These are phyloP conservation scores for Cordyceps pruinosa DNA, from an alignment of 2,329 filamentous ascomycete genomes.

Conservation along the genomic window DNA sequence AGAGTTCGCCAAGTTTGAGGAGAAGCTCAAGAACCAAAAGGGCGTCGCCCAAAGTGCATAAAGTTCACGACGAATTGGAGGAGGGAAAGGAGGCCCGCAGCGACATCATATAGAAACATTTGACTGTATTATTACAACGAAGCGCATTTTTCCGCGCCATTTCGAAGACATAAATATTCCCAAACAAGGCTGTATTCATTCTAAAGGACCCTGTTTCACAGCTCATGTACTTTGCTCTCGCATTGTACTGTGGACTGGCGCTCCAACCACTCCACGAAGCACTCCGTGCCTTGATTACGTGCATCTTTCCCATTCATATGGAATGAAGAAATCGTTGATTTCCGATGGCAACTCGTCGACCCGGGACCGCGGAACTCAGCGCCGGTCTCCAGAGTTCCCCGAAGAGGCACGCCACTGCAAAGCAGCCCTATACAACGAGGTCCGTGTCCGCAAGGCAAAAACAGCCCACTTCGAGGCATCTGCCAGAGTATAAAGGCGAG, in stretches of 20 bases:
- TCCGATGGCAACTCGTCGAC: no score
- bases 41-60: slow-evolving; percentile 19
- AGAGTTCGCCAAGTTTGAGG: slow-evolving; percentile 93
- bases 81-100: not conserved
- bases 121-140: not conserved
- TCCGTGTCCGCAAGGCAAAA: not conserved
- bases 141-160: not conserved
- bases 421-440: not conserved
- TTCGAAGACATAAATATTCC: not conserved
- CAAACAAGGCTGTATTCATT: not conserved
- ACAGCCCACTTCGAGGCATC: not conserved
- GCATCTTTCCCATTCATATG: no score
- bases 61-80: not conserved
- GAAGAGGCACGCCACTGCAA: not conserved
- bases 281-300: no score
- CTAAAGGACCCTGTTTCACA: not conserved
- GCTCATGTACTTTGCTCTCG: not conserved
- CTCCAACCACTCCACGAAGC: no score
- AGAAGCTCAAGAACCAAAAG: slow-evolving; percentile 60
- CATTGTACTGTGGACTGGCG: no score
- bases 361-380: no score
- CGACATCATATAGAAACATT: not conserved
- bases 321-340: no score
- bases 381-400: not conserved
- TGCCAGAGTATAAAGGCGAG: not conserved